These are phyloP conservation scores for Saturnispora zaruensis DNA, from an alignment of 805 yeast species.

Conservation along the genomic window DNA sequence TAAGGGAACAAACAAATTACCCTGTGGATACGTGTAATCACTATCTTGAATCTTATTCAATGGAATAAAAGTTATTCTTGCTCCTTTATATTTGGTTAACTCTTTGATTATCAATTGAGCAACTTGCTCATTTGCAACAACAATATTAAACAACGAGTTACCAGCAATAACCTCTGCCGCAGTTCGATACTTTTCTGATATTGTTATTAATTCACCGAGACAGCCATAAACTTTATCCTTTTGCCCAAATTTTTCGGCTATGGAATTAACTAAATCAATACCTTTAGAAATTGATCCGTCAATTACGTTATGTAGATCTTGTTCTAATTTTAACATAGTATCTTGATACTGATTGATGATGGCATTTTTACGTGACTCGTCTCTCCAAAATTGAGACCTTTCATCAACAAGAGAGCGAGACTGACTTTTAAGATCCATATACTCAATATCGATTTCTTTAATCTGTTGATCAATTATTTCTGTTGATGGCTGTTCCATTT, in stretches of 20 bases:
- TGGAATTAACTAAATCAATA: constrained; percentile 55
- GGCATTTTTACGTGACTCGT: constrained; percentile 58
- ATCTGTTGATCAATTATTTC: constrained; percentile 25
- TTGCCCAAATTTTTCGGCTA: constrained; percentile 51
- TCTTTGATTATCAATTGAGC: constrained; percentile 76
- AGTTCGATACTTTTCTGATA: constrained; percentile 70
- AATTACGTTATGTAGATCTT: constrained; percentile 63
- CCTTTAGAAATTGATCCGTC: constrained; percentile 65
- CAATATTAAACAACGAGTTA: constrained; percentile 73
- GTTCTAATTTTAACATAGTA: constrained; percentile 42
- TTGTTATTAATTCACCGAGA: constrained; percentile 72
- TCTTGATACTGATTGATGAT: constrained; percentile 46
- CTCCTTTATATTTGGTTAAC: constrained; percentile 57
- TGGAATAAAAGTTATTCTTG: constrained; percentile 89
- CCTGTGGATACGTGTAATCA: constrained; percentile 47
- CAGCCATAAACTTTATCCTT: constrained; percentile 66
- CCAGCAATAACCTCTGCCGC: constrained; percentile 92
- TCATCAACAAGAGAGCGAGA: constrained; percentile 47
- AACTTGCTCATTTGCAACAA: constrained; percentile 80
- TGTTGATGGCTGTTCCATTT: constrained; percentile 6
- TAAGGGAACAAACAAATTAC: constrained; percentile 65
- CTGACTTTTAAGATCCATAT: constrained; percentile 28
- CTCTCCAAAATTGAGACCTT: constrained; percentile 71
- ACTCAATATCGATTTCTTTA: constrained; percentile 18
- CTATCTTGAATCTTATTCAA: constrained; percentile 53